These are phyloP conservation scores for Verticillium klebahnii DNA, from an alignment of 2,329 filamentous ascomycete genomes.

Conservation along the genomic window DNA sequence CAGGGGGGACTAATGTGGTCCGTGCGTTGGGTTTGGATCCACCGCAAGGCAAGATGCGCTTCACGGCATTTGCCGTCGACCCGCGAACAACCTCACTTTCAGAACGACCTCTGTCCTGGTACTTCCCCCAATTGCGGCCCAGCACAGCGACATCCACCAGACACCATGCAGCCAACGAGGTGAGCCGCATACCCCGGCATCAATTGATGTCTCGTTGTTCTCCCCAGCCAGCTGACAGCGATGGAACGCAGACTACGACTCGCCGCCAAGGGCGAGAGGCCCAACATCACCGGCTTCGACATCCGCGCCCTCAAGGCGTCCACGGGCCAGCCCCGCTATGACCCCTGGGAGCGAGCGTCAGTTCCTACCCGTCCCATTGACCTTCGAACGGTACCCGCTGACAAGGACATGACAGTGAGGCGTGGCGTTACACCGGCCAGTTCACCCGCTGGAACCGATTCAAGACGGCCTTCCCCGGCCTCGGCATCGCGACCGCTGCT, in stretches of 20 bases:
- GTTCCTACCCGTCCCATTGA: constrained; percentile 22
- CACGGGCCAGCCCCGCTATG: constrained; percentile 57
- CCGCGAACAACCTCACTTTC: not conserved
- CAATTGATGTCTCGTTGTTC: constrained; percentile 1
- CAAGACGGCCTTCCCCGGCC: constrained; percentile 78
- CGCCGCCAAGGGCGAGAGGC: constrained; percentile 47
- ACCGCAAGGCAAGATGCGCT: constrained; percentile 1
- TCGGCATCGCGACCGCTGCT: constrained; percentile 87
- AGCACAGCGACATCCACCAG: constrained; percentile 12
- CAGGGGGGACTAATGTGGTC: not conserved
- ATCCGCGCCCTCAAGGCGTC: constrained; percentile 73
- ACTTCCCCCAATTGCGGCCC: constrained; percentile 6
- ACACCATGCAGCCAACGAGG: constrained; percentile 25
- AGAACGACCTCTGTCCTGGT: constrained; percentile 6
- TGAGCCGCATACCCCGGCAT: constrained; percentile 1
- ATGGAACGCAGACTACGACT: constrained; percentile 40
- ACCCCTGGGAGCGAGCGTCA: constrained; percentile 63
- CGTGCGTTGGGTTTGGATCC: not conserved
- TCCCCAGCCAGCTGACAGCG: not conserved
- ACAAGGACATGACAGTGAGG: constrained; percentile 58
- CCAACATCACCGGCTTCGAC: constrained; percentile 91
- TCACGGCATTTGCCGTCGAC: constrained; percentile 12
- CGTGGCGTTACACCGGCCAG: constrained; percentile 87
- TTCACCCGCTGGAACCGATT: constrained; percentile 90
- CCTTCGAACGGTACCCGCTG: constrained; percentile 2